A percentile compares a stretch with the other conserved stretches of the same genome.
These are phyloP conservation scores for Eucalyptus sp. DNA, from an alignment of 345 rosid species.

Conservation along the genomic window DNA sequence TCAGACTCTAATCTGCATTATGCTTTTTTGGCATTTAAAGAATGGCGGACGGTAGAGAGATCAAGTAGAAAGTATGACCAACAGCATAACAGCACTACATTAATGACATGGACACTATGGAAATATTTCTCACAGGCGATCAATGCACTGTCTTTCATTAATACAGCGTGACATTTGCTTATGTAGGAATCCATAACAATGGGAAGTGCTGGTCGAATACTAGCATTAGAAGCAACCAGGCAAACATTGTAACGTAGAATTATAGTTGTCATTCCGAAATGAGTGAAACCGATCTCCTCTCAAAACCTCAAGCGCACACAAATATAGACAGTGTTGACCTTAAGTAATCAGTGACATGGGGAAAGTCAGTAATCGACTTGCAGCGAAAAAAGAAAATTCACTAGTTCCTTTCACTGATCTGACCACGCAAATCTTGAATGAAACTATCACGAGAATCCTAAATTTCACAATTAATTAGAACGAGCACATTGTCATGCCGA, in stretches of 20 bases:
- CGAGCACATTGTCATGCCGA: not conserved
- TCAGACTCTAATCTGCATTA: not conserved
- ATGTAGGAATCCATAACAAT: not conserved
- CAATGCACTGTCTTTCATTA: not conserved
- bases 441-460: not conserved
- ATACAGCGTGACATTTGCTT: not conserved
- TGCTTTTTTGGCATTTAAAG: not conserved
- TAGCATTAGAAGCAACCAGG: not conserved
- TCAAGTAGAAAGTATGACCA: not conserved
- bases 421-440: not conserved
- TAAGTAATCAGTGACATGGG: not conserved
- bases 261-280: not conserved
- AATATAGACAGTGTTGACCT: not conserved
- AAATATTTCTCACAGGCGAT: not conserved
- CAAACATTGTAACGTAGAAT: not conserved
- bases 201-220: not conserved
- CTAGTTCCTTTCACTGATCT: not conserved
- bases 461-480: not conserved
- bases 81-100: not conserved
- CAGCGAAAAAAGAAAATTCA: not conserved
- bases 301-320: not conserved
- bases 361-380: not conserved
- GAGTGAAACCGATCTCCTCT: not conserved
- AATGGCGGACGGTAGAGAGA: not conserved
- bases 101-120: not conserved